Percentiles rank a stretch among this genome's conserved stretches.
Evolutionary conservation across 2,329 filamentous ascomycete species (phyloP).

Genomic region (Clonostachys rhizophaga): DNA sequence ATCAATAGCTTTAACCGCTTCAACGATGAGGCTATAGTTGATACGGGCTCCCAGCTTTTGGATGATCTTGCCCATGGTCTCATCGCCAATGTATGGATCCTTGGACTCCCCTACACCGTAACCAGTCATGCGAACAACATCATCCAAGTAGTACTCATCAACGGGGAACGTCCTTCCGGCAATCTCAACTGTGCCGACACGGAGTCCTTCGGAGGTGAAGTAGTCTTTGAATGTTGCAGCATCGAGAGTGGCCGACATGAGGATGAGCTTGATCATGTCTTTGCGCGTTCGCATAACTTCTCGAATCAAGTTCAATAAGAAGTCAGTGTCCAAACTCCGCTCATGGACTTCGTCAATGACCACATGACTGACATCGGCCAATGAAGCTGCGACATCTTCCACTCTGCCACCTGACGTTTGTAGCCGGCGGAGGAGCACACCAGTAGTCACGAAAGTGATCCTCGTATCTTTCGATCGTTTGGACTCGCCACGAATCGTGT

Average conservation of each 20-base stretch:
- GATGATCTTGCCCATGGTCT: constrained; percentile 64
- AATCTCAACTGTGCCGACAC: constrained; percentile 81
- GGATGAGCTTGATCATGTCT: constrained; percentile 79
- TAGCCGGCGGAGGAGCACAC: constrained; percentile 84
- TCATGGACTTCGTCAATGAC: constrained; percentile 98
- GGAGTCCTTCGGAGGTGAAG: constrained; percentile 63
- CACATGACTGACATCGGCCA: constrained; percentile 89
- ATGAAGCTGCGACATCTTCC: constrained; percentile 73
- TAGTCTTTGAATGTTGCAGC: constrained; percentile 81
- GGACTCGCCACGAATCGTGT: constrained; percentile 86
- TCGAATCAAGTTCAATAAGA: constrained; percentile 80
- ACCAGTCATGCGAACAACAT: constrained; percentile 75
- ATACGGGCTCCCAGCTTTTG: constrained; percentile 75
- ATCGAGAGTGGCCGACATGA: constrained; percentile 97
- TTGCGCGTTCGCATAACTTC: constrained; percentile 72
- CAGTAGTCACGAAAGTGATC: constrained; percentile 94
- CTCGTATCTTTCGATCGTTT: constrained; percentile 70
- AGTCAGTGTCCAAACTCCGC: constrained; percentile 90
- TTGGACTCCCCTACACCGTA: constrained; percentile 55
- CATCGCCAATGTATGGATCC: constrained; percentile 36
- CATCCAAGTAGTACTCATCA: constrained; percentile 83
- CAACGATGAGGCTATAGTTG: constrained; percentile 83
- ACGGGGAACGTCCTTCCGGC: constrained; percentile 87
- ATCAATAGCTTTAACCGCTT: constrained; percentile 80
- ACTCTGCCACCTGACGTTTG: constrained; percentile 81